Evolutionary conservation across 1,139 yeast species (phyloP), one percentile per base, ranked within the genome.

Genomic region (Candida mesenterica): DNA sequence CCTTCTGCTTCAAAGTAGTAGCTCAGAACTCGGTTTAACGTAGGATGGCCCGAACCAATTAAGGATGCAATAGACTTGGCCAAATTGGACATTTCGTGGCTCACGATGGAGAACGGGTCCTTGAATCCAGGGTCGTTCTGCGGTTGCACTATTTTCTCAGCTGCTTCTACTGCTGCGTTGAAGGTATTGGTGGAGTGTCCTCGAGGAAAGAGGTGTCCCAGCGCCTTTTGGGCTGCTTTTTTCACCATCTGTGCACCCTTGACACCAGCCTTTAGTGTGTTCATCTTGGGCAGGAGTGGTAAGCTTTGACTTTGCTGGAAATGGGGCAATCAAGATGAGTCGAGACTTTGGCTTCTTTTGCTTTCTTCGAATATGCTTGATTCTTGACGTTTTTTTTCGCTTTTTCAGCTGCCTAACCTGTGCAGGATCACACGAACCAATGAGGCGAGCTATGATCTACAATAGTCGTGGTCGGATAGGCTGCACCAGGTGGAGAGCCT

Each of bases 1-100:
- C 98, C 98, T 55, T 90, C 96, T 15, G 94, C 87, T 59, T 90
- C 96, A 51, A 94, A 90, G 62, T 92, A 92, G 62, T 94, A 92
- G 32, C 90, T 79, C 17, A 96, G 83, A 4, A 90, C 96, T 48
- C 95, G 72, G 60, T 90, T 89, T 40, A 92, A 70, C 4, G 94
- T 82, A 1, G 97, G 97, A 54, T 90, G 96, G 5, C 96, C 95
- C 0, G 95, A 83, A 1, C 97, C 97, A 40, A 92, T 81, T 40
- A 92, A 71, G 22, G 74, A 68, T 32, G 96, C 95, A 43, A 92
- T 94, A 53, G 89, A 88, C 54, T 78, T 78, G 22, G 96, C 96
- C 52, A 92, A 65, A 29, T 79, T 80, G 15, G 92, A 82, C 98
- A 92, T 92, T 55, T 92, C 98, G 49, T 85, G 84, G 31, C 95